Conservation (phyloP, 257 asterid genomes). For the Petunia axillaris region DNA sequence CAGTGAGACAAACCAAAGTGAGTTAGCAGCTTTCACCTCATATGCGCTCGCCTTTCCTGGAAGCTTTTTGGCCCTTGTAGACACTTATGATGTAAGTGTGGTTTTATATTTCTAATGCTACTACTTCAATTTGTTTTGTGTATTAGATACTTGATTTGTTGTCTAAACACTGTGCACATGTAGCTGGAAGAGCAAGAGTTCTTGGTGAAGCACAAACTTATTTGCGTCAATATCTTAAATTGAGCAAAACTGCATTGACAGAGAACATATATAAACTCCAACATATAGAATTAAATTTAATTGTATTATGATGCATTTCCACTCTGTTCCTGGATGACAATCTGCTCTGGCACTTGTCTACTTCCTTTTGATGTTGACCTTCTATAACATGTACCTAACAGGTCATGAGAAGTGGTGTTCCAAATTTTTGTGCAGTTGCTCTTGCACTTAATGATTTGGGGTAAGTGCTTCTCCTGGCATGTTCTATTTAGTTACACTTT, state of each 20-base stretch:
- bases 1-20: conserved; percentile 90
- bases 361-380: not conserved
- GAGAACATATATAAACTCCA: not conserved
- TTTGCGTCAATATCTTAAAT: not conserved
- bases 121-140: not conserved
- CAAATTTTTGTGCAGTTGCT: conserved; percentile 98
- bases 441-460: conserved; percentile 89
- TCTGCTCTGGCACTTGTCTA: conserved; percentile 3
- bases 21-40: conserved; percentile 82
- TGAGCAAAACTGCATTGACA: not conserved
- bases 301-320: conserved; percentile 14
- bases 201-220: not conserved
- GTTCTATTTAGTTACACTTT: not conserved
- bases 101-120: not conserved
- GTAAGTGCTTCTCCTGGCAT: conserved; percentile 46
- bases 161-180: not conserved
- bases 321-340: not conserved
- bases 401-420: conserved; percentile 96
- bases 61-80: conserved; percentile 84
- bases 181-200: not conserved
- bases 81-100: conserved; percentile 89
- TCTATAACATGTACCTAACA: conserved; percentile 40
- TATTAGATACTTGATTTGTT: not conserved
- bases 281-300: not conserved
- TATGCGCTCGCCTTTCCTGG: conserved; percentile 92